A percentile compares a stretch with the other conserved stretches of the same genome.
Evolutionary conservation across 1,139 yeast genomes (phyloP).

Genomic region (Pichia inconspicua): DNA sequence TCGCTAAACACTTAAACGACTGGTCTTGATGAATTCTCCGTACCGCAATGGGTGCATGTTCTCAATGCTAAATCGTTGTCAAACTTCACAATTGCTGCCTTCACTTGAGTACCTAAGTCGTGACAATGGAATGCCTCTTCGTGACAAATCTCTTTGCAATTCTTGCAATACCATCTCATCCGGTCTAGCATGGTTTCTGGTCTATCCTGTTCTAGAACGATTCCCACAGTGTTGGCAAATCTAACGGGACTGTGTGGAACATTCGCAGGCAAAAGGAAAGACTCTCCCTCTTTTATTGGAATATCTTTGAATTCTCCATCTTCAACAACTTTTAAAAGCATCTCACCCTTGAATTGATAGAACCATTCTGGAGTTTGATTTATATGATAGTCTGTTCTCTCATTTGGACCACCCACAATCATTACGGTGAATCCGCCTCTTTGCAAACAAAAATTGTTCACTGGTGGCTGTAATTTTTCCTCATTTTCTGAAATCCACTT

Average conservation of each 20-base stretch:
- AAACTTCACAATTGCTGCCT: constrained; percentile 68
- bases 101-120: constrained; percentile 87
- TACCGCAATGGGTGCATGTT: constrained; percentile 72
- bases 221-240: constrained; percentile 76
- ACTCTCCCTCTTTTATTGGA: constrained; percentile 74
- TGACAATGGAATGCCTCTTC: constrained; percentile 66
- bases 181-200: constrained; percentile 46
- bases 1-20: constrained; percentile 17
- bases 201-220: constrained; percentile 92
- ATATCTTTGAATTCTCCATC: constrained; percentile 71
- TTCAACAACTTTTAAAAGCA: constrained; percentile 82
- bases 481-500: constrained; percentile 76
- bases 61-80: constrained; percentile 56
- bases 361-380: constrained; percentile 95
- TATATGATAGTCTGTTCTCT: constrained; percentile 85
- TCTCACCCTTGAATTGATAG: constrained; percentile 76
- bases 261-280: constrained; percentile 76
- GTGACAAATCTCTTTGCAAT: constrained; percentile 57
- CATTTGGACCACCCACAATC: constrained; percentile 94
- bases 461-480: constrained; percentile 80
- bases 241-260: constrained; percentile 89
- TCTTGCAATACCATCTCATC: constrained; percentile 74
- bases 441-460: constrained; percentile 82
- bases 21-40: constrained; percentile 57
- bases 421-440: constrained; percentile 89